Percentiles rank a stretch among this genome's conserved stretches.
Conservation (phyloP, 2,329 filamentous ascomycete species). For the Apiospora sp. region DNA sequence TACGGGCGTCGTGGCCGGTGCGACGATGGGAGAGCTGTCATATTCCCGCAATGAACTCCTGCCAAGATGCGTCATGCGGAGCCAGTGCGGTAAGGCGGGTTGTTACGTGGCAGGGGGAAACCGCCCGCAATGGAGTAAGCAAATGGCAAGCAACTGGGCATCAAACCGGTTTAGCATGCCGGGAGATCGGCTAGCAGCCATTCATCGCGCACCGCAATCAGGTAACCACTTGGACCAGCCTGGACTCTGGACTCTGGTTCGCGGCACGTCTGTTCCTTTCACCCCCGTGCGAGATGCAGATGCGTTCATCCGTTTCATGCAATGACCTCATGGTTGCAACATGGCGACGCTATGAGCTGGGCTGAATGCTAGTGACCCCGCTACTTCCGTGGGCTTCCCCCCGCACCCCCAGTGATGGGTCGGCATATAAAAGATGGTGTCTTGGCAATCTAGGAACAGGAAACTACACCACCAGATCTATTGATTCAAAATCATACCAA, state of each 20-base stretch:
- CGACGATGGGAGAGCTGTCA: not conserved
- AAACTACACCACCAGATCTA: not conserved
- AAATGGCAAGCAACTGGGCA: not conserved
- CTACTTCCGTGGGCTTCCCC: not conserved
- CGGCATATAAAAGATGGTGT: slow-evolving; percentile 18
- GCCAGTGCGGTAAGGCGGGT: not conserved
- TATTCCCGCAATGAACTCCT: not conserved
- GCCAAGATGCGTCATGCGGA: slow-evolving; percentile 19
- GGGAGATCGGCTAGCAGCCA: not conserved
- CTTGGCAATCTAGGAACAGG: slow-evolving; percentile 18
- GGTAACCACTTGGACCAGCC: not conserved
- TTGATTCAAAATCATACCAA: not conserved
- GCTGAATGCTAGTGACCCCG: slow-evolving; percentile 12
- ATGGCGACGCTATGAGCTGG: not conserved
- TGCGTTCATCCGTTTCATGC: slow-evolving; percentile 1
- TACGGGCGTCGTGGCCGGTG: not conserved
- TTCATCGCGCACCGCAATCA: not conserved
- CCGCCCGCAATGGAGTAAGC: not conserved
- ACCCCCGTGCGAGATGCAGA: not conserved
- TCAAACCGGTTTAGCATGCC: slow-evolving; percentile 4
- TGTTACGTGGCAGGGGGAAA: not conserved
- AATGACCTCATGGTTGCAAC: slow-evolving; percentile 20
- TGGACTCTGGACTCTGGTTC: not conserved
- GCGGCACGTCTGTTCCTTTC: not conserved
- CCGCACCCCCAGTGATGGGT: not conserved